Evolutionary conservation across 1,284 basidiomycete species (phyloP), one percentile per base, ranked within the genome.

Genomic region (Microbotryomycetes sp.): DNA sequence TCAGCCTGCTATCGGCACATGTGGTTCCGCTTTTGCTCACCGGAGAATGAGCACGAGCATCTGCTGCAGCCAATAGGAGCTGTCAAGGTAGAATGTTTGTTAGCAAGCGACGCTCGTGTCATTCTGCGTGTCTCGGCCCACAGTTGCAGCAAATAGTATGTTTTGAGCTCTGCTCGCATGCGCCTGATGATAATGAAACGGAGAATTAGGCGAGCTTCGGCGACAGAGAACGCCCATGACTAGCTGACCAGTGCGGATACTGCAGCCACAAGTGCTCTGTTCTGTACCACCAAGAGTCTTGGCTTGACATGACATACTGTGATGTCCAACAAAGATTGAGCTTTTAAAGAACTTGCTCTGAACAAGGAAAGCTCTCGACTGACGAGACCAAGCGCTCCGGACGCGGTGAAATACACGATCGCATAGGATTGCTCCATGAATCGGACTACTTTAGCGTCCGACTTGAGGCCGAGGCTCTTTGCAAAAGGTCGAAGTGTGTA

Each of bases 61-160:
- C 75, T 98, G 92, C 73, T 98, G 93, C 56, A 85, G 82, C 94
- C 94, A 98, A 75, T 97, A 97, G 2, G 91, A 81, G 52, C 83
- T 81, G 74, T 91, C 88, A 76, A 89, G 3, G 23, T 27, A 9
- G 18, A 9, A 13, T 18, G 35, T 41, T n/a, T n/a, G n/a, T n/a
- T n/a, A n/a, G n/a, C n/a, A n/a, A n/a, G n/a, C n/a, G n/a, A n/a
- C n/a, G n/a, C n/a, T n/a, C n/a, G n/a, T n/a, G n/a, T n/a, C n/a
- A n/a, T n/a, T n/a, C n/a, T n/a, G n/a, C n/a, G n/a, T n/a, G n/a
- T n/a, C n/a, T n/a, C n/a, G 13, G 57, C 63, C 50, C 41, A 61
- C 61, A 68, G 73, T 59, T 78, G 77, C 2, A 77, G 83, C 59
- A 98, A 83, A 74, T 98, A 98, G 79, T 97, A 97, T 35, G 82